Percentiles rank a stretch among this genome's conserved stretches.
Evolutionary conservation across 2,329 filamentous ascomycete species (phyloP).

Genomic region (Herpotrichia juniperi): DNA sequence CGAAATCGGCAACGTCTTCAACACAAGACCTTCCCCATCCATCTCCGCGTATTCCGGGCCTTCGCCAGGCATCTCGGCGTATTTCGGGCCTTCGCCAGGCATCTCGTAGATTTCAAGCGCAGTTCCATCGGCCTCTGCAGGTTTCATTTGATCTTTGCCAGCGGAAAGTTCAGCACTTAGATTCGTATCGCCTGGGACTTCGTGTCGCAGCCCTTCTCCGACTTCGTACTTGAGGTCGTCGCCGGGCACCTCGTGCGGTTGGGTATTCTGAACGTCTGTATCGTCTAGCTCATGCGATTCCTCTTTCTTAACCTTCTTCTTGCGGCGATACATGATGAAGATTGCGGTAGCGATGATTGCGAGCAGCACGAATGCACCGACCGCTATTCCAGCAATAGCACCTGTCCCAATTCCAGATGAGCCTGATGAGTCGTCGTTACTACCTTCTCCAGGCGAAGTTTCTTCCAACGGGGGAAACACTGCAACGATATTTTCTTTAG

Average conservation of each 20-base stretch:
- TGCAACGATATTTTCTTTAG: slow-evolving; percentile 45
- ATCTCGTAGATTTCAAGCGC: slow-evolving; percentile 17
- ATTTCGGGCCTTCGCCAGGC: slow-evolving; percentile 10
- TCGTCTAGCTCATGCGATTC: slow-evolving; percentile 20
- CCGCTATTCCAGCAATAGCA: slow-evolving; percentile 33
- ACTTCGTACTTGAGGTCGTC: slow-evolving; percentile 20
- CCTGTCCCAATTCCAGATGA: slow-evolving; percentile 22
- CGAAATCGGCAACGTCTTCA: not conserved
- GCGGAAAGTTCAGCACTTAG: slow-evolving; percentile 19
- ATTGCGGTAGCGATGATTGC: slow-evolving; percentile 15
- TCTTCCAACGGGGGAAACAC: slow-evolving; percentile 21
- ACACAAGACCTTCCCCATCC: slow-evolving; percentile 18
- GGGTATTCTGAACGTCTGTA: slow-evolving; percentile 12
- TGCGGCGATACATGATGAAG: slow-evolving; percentile 22
- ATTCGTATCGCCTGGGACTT: slow-evolving; percentile 18
- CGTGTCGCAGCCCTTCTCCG: slow-evolving; percentile 20
- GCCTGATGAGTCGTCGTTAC: not conserved
- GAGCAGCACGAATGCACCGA: slow-evolving; percentile 21
- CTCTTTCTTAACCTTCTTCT: slow-evolving; percentile 4
- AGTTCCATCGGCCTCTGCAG: slow-evolving; percentile 14
- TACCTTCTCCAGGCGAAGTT: slow-evolving; percentile 6
- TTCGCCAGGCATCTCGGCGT: slow-evolving; percentile 15
- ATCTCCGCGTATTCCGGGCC: slow-evolving; percentile 3
- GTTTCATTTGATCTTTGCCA: slow-evolving; percentile 20
- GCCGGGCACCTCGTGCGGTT: slow-evolving; percentile 12